Evolutionary conservation across 1,139 yeast genomes (phyloP).

Genomic region (Hyphopichia burtonii): DNA sequence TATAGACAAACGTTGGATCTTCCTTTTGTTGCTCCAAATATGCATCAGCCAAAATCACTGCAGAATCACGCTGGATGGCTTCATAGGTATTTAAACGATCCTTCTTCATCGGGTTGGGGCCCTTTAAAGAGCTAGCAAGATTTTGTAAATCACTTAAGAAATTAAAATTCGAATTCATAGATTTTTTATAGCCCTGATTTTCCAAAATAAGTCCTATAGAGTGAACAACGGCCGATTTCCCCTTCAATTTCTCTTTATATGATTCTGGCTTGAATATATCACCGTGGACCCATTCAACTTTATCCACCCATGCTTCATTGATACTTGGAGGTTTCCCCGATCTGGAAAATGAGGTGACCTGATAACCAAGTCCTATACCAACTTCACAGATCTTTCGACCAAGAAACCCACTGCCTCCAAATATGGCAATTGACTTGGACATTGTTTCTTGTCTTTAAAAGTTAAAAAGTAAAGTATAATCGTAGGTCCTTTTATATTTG

Average conservation of each 20-base stretch:
- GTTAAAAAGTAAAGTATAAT: neutral
- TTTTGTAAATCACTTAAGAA: slow-evolving; percentile 30
- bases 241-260: slow-evolving; percentile 46
- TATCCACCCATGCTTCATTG: slow-evolving; percentile 42
- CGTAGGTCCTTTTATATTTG: neutral
- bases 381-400: slow-evolving; percentile 71
- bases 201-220: slow-evolving; percentile 76
- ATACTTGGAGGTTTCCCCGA: slow-evolving; percentile 57
- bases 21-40: slow-evolving; percentile 28
- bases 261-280: slow-evolving; percentile 65
- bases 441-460: slow-evolving; percentile 3
- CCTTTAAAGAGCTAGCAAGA: slow-evolving; percentile 27
- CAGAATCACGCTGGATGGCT: slow-evolving; percentile 68
- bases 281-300: slow-evolving; percentile 69
- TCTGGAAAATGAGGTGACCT: slow-evolving; percentile 61
- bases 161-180: slow-evolving; percentile 43
- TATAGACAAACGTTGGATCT: slow-evolving; percentile 61
- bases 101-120: slow-evolving; percentile 56
- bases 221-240: slow-evolving; percentile 73
- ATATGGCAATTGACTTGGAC: slow-evolving; percentile 52
- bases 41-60: slow-evolving; percentile 61
- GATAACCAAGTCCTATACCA: slow-evolving; percentile 61
- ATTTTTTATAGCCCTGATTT: slow-evolving; percentile 60
- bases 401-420: slow-evolving; percentile 87
- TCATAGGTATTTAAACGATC: slow-evolving; percentile 51